These are phyloP conservation scores for Cucurbita pepo DNA, from an alignment of 306 rosid genomes.

Conservation along the genomic window DNA sequence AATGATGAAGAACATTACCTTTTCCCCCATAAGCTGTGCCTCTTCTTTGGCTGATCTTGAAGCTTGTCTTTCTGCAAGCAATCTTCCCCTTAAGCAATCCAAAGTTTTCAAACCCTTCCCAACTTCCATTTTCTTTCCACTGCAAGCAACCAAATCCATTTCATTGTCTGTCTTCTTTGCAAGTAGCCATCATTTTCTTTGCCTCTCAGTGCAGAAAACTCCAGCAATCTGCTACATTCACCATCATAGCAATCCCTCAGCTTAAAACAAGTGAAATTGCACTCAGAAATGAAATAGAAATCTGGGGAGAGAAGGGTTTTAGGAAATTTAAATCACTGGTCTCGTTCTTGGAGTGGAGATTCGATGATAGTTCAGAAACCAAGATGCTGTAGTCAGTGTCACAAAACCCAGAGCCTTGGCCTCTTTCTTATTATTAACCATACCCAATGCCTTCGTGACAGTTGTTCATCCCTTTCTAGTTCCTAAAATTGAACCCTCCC, in stretches of 20 bases:
- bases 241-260: background rate
- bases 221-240: background rate
- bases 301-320: background rate
- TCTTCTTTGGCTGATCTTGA: conserved; percentile 59
- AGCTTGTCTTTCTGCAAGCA: conserved; percentile 78
- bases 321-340: conserved; percentile 1
- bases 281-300: background rate
- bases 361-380: conserved; percentile 10
- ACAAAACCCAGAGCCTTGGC: conserved; percentile 20
- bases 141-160: conserved; percentile 15
- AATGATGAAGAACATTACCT: conserved; percentile 23
- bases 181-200: conserved; percentile 10
- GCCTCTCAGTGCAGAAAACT: conserved; percentile 4
- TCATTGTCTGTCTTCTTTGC: conserved; percentile 19
- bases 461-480: conserved; percentile 3
- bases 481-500: background rate
- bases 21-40: conserved; percentile 37
- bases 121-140: conserved; percentile 35
- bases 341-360: background rate
- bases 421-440: conserved; percentile 13
- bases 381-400: conserved; percentile 12
- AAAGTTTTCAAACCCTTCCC: conserved; percentile 47
- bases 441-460: background rate
- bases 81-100: conserved; percentile 74
- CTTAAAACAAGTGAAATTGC: background rate